Base-by-base conservation (phyloP, 192 early-diverging fungal genomes). In the Backusella parvicylindrica region DNA sequence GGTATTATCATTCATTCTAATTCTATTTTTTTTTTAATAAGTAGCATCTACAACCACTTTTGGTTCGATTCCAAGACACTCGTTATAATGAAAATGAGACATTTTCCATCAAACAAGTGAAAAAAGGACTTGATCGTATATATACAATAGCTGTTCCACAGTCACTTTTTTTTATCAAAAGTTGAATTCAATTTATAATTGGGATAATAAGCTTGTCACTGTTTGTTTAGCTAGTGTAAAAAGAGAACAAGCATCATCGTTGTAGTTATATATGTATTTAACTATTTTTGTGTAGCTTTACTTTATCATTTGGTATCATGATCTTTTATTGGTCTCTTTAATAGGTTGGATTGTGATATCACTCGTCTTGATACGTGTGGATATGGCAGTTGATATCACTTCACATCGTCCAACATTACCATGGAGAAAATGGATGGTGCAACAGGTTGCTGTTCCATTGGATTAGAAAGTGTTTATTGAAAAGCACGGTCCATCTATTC, bases 161-260 rank as follows among this genome's bases (percentile, higher is more conserved):
- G 12, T 21, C 64, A 3, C 15, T n/a, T 1, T 53, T 21, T 9
- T 60, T 69, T n/a, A n/a, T 8, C 33, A 26, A 6, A 40, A 63
- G 26, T 6, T 79, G 6, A 28, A 60, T 5, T 16, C 65, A 26
- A 64, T 79, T 36, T 74, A 74, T 56, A 6, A 40, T 28, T 79
- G 78, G 78, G 73, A 79, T 18, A 79, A 79, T 33, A 71, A 63
- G 50, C 31, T 60, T 4, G 53, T 74, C 28, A 79, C 78, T 35
- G 37, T 28, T 18, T 64, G 60, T 30, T 63, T 38, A 15, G 28
- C 64, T 28, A 64, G 37, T 73, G 73, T 79, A 74, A 38, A n/a
- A n/a, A n/a, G n/a, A n/a, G 69, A 66, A 5, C 41, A 50, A 26
- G 11, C 53, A 66, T 16, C 18, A 43, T 16, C 2, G 13, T 21